Base-by-base conservation (phyloP, 1,139 yeast genomes). In the Torulaspora pretoriensis region DNA sequence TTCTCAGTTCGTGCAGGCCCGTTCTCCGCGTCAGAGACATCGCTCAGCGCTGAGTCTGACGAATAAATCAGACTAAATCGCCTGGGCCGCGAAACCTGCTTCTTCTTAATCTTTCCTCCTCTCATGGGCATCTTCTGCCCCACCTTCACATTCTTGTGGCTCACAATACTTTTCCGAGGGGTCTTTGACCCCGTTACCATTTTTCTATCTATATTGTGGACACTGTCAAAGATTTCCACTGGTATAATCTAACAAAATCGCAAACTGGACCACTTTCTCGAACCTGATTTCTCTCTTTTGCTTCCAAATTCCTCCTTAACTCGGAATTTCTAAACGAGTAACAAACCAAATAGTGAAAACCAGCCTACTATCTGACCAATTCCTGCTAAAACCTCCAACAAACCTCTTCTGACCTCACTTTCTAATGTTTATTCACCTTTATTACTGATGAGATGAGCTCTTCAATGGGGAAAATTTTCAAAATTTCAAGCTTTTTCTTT, bases 31-130 rank as follows among this genome's bases (percentile, higher is more conserved):
- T 57, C 63, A 14, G 61, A 56, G 4, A 60, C 53, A 35, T 61
- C 63, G 40, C 64, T 58, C 33, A 57, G 40, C 4, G 64, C 59
- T 25, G 65, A 61, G 40, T 60, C 64, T n/a, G 65, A 60, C 35
- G 65, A 61, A 45, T 63, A 63, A 27, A 64, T 51, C 25, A 64
- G 49, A 52, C 67, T 63, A 45, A 64, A 64, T 46, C 67, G 49
- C 49, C 68, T 54, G 27, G 68, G 68, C 40, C 67, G 53, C 19
- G 30, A 36, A 14, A 39, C 32, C 5, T 29, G 42, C 29, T 44
- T 45, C 35, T 43, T 49, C 39, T 51, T 47, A 31, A 53, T 39
- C n/a, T 43, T 44, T 28, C 50, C 45, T 27, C 51, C 28, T 8
- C 14, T 47, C 7, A 48, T 54, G 28, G 60, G 57, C 26, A 49